Evolutionary conservation across 805 yeast species (phyloP).

Genomic region (Hermanozyma aechmeae): DNA sequence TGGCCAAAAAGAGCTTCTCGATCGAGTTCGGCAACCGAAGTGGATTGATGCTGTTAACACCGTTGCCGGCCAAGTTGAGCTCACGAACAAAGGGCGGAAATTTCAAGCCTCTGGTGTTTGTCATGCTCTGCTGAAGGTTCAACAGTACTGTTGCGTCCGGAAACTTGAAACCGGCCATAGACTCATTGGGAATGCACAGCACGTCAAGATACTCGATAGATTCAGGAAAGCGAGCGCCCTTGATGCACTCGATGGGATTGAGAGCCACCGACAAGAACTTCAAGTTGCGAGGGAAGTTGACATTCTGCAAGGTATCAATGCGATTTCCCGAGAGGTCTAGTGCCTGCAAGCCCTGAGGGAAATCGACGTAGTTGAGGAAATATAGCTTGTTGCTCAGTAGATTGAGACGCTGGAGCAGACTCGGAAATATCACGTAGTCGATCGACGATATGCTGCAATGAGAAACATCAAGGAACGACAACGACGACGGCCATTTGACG

Average conservation of each 20-base stretch:
- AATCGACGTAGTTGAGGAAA: conserved; percentile 29
- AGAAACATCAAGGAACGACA: conserved; percentile 22
- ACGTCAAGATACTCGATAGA: conserved; percentile 24
- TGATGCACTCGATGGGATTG: conserved; percentile 35
- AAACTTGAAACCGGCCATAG: conserved; percentile 38
- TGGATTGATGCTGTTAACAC: conserved; percentile 37
- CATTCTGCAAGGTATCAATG: conserved; percentile 28
- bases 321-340: conserved; percentile 32
- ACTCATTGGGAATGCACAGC: conserved; percentile 35
- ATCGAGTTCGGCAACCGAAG: conserved; percentile 32
- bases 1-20: conserved; percentile 24
- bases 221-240: conserved; percentile 33
- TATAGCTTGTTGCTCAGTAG: conserved; percentile 29
- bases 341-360: conserved; percentile 19
- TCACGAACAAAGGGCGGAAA: conserved; percentile 22
- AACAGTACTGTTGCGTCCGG: conserved; percentile 28
- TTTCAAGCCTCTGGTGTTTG: conserved; percentile 34
- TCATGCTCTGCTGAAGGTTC: conserved; percentile 35
- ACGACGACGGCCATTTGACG: conserved; percentile 25
- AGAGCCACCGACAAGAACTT: conserved; percentile 20
- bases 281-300: conserved; percentile 25
- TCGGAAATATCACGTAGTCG: conserved; percentile 27
- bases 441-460: conserved; percentile 24
- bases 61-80: conserved; percentile 27
- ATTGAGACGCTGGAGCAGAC: conserved; percentile 21